Evolutionary conservation across 441 rosid species (phyloP).

Genomic region (Euphorbia schlechtendalii): DNA sequence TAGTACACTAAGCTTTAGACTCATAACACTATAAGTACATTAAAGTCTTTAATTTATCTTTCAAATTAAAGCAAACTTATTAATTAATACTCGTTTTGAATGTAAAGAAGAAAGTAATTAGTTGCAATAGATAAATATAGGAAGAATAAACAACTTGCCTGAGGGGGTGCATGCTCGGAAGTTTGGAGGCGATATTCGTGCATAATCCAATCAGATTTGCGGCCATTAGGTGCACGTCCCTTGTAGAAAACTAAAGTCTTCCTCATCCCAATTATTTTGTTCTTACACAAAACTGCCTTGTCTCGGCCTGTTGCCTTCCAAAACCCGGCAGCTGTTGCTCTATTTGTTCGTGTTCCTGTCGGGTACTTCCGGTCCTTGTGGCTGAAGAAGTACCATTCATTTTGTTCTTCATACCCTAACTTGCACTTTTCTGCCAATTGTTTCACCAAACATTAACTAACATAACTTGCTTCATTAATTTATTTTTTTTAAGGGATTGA

Average conservation of each 20-base stretch:
- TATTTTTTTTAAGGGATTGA: no score
- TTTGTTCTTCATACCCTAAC: constrained; percentile 61
- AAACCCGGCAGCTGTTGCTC: constrained; percentile 90
- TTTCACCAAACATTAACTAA: not conserved
- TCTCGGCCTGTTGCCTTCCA: constrained; percentile 98
- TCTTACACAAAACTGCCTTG: constrained; percentile 71
- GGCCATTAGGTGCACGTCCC: constrained; percentile 92
- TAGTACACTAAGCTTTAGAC: no score
- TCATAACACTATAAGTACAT: no score
- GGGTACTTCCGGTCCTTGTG: constrained; percentile 92
- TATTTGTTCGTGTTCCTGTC: constrained; percentile 76
- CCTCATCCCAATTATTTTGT: constrained; percentile 77
- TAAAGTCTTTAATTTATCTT: no score
- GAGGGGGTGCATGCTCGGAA: constrained; percentile 57
- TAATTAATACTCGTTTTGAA: no score
- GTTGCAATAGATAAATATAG: not conserved
- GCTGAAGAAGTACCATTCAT: no score
- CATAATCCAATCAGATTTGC: constrained; percentile 87
- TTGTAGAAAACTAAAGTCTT: constrained; percentile 88
- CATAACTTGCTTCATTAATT: not conserved
- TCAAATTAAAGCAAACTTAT: no score
- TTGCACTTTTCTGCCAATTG: constrained; percentile 52
- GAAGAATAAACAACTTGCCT: constrained; percentile 33
- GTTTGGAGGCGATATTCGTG: constrained; percentile 89
- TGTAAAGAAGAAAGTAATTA: not conserved